phyloP scores from a whole-genome alignment of 139 green algal genomes.

The Chlamydomonas sphaeroides region DNA sequence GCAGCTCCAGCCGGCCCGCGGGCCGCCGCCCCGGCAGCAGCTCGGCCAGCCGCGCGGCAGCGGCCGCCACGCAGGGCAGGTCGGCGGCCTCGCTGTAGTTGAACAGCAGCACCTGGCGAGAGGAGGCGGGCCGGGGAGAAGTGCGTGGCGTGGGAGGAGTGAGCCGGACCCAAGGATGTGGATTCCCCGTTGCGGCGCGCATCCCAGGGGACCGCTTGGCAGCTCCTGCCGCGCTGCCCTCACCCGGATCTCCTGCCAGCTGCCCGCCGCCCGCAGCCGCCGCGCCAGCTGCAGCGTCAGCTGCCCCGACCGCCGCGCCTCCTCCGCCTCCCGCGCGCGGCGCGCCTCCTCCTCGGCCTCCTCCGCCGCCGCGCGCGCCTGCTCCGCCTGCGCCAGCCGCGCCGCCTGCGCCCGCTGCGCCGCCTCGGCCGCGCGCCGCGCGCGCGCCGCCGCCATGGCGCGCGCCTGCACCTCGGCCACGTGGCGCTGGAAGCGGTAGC shows the following conservation, averaged over 20 bases:
- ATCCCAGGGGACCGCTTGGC: too few relatives aligned
- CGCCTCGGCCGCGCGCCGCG: neutral
- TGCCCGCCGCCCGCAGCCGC: neutral
- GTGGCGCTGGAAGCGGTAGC: constrained; percentile 17
- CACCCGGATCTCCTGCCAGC: constrained; percentile 32
- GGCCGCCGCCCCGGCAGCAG: neutral
- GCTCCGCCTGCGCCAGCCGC: too few relatives aligned
- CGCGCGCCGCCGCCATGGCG: neutral
- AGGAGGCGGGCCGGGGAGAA: neutral
- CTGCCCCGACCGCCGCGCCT: neutral
- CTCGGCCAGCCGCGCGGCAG: constrained; percentile 27
- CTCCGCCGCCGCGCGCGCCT: neutral
- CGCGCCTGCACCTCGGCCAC: constrained; percentile 19
- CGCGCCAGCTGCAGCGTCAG: constrained; percentile 5
- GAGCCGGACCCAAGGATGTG: too few relatives aligned
- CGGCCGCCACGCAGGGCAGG: constrained; percentile 1
- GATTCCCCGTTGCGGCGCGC: too few relatives aligned
- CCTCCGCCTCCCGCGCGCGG: neutral
- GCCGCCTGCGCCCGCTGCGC: neutral
- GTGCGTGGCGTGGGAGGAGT: neutral
- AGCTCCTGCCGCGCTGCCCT: too few relatives aligned
- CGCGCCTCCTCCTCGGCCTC: neutral
- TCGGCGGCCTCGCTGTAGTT: constrained; percentile 27
- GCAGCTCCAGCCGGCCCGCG: neutral
- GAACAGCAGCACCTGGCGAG: constrained; percentile 19